A percentile compares a stretch with the other conserved stretches of the same genome.
phyloP scores from a whole-genome alignment of 225 moss, liverwort and hornwort species.

The Thuidium tamariscinum region DNA sequence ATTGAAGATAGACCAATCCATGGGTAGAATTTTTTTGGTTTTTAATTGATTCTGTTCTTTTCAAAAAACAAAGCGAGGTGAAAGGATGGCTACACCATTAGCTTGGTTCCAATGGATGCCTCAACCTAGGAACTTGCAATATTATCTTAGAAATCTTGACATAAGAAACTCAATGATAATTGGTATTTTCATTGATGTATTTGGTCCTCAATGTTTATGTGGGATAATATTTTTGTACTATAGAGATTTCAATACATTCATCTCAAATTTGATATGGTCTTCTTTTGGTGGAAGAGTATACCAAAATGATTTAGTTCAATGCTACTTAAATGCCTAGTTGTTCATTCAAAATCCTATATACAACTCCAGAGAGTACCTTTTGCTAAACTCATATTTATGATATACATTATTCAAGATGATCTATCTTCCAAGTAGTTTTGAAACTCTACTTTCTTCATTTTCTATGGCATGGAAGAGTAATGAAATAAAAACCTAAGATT shows the following conservation, averaged over 20 bases:
- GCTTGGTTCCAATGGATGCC: too few relatives aligned
- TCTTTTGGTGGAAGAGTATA: not conserved
- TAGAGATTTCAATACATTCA: not conserved
- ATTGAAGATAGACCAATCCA: not conserved
- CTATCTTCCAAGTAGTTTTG: not conserved
- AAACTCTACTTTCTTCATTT: too few relatives aligned
- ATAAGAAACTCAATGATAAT: not conserved
- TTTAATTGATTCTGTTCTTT: too few relatives aligned
- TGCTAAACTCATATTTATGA: not conserved
- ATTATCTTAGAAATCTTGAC: fast-evolving
- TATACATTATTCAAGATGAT: too few relatives aligned
- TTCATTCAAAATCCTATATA: not conserved
- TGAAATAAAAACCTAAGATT: too few relatives aligned
- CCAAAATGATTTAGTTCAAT: not conserved
- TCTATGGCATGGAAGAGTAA: too few relatives aligned
- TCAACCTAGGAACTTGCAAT: not conserved
- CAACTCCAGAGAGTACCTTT: not conserved
- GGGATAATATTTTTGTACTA: fast-evolving
- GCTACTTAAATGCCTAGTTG: not conserved
- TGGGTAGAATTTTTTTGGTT: too few relatives aligned
- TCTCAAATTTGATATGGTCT: not conserved
- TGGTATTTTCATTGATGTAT: not conserved
- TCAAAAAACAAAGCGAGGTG: too few relatives aligned
- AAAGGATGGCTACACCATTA: too few relatives aligned
- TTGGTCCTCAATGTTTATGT: fast-evolving